Evolutionary conservation across 495 filamentous ascomycete species (phyloP), one percentile per base, ranked within the genome.

Genomic region (Tuber calosporum): DNA sequence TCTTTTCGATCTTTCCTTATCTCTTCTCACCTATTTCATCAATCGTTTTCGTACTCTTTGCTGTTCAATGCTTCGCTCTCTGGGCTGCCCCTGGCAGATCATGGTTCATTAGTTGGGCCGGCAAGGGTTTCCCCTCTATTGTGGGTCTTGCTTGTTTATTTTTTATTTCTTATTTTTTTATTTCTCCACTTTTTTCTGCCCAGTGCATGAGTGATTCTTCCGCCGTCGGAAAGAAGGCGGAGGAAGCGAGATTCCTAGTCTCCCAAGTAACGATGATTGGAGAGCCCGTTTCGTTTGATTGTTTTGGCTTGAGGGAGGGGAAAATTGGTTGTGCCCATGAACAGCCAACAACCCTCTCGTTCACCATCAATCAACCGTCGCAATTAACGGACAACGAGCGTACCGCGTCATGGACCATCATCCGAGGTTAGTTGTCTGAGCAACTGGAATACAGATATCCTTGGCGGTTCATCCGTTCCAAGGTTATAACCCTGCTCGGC

Each of bases 251-350:
- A 71, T 74, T 71, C 53, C 26, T 62, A 3, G 26, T 62, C 26
- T 62, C 53, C 53, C 26, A 30, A 34, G 53, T 34, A 62, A 30
- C 26, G 26, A 62, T 62, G 30, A 62, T 62, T 62, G 13, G 53
- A 68, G 75, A 71, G 74, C 74, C 77, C 76, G 77, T 78, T 70
- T 77, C 76, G 72, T 77, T 69, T 71, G 58, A 78, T 77, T 77
- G 74, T 74, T 75, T 75, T 77, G 72, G 74, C 71, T 71, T 73
- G 76, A 77, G 74, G 74, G 76, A 77, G 77, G 73, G 74, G 76
- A 78, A 78, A 78, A 34, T 62, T 62, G 53, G 53, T 13, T 30
- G 53, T 78, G 70, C 66, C 75, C 70, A 73, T 77, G 74, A 68
- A 67, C 74, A 77, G 73, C 53, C 53, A 62, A 62, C 53, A 62